Base-by-base conservation (phyloP, 768 basidiomycete genomes). In the Pleurotus tuber-regium region DNA sequence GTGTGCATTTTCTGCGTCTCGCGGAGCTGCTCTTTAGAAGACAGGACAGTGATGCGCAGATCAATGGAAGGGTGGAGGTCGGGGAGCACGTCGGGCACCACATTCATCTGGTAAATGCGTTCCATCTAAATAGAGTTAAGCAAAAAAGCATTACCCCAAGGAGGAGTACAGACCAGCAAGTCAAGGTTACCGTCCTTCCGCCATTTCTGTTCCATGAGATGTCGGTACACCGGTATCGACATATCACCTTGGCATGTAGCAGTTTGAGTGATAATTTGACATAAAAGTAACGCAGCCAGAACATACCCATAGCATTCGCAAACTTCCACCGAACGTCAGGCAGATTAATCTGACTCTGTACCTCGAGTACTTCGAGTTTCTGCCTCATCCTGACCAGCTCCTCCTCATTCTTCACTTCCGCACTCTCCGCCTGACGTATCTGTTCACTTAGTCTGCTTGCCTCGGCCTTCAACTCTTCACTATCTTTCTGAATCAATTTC, bases 51-150 rank as follows among this genome's bases (percentile, higher is more conserved):
- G 44, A 95, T 67, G 21, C 80, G 83, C 10, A 98, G 70, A 61
- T 96, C 91, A 30, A 92, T 61, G 14, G 82, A 79, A 0, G 92
- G 92, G 44, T 77, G 80, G 6, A 96, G 63, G 30, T 71, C 71
- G 1, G 89, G 82, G 14, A 98, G 65, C 9, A 95, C 70, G 62
- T 99, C 96, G 0, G 96, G 95, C 2, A 97, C 75, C 52, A 98
- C 85, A 43, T 85, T 71, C 92, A 97, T 92, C 70, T 94, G 90
- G 59, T 92, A 77, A 39, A 98, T 62, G 62, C 95, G 87, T 63
- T 97, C 90, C 92, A 97, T 97, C 88, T 94, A 62, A 25, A 33
- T 28, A 19, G 43, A 25, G 24, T 23, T 43, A 25, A 31, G 14
- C 28, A 54, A 23, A 9, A 14, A n/a, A 8, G 47, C 33, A n/a